These are phyloP conservation scores for Phytopythium ostracodes DNA, from an alignment of 352 stramenopile genomes.

Conservation along the genomic window DNA sequence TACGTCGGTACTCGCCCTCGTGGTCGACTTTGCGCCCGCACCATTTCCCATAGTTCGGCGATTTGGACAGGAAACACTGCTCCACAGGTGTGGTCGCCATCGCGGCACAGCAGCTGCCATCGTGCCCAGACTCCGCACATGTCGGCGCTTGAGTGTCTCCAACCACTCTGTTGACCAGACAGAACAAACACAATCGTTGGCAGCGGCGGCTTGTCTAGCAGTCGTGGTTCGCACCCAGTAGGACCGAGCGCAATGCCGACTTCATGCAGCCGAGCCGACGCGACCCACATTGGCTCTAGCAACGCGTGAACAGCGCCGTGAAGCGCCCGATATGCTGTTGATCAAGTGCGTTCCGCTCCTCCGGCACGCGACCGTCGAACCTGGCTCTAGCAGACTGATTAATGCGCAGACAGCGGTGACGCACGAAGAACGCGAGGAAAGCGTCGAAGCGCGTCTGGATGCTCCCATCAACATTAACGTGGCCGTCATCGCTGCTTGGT, in stretches of 20 bases:
- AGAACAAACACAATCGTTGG: conserved; percentile 45
- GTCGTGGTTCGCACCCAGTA: conserved; percentile 23
- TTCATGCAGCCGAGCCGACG: conserved; percentile 71
- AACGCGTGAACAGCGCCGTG: conserved; percentile 51
- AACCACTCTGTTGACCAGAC: conserved; percentile 15
- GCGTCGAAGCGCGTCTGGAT: conserved; percentile 45
- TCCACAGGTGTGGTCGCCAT: conserved; percentile 65
- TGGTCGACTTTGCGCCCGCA: conserved; percentile 50
- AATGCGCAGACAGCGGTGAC: conserved; percentile 48
- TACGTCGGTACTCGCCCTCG: conserved; percentile 40
- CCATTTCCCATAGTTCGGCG: conserved; percentile 45
- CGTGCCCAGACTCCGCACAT: conserved; percentile 56
- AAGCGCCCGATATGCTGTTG: conserved; percentile 41
- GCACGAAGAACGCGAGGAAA: conserved; percentile 54
- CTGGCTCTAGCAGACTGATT: conserved; percentile 33
- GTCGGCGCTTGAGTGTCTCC: conserved; percentile 21
- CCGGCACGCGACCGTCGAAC: conserved; percentile 30
- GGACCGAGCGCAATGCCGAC: conserved; percentile 24
- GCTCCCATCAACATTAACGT: conserved; percentile 11
- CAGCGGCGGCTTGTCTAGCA: conserved; percentile 54
- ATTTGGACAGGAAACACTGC: conserved; percentile 31
- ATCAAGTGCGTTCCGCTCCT: conserved; percentile 48
- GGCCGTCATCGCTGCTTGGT: conserved; percentile 1
- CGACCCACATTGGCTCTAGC: conserved; percentile 40
- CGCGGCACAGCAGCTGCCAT: conserved; percentile 54